Evolutionary conservation across 495 filamentous ascomycete species (phyloP).

Genomic region (Schizothecium vesticola): DNA sequence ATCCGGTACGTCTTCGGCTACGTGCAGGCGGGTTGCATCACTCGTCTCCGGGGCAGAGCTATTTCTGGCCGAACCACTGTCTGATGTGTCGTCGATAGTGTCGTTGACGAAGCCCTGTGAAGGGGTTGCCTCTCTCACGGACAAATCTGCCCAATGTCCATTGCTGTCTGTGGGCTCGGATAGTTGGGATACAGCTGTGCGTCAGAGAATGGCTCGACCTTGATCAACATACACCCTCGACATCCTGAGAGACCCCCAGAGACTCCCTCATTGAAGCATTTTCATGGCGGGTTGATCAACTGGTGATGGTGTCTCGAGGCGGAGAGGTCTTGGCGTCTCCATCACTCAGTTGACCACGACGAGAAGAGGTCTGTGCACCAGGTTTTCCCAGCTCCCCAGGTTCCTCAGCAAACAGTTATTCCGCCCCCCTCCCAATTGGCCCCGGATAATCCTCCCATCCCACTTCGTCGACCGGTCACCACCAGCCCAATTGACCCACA

Average conservation of each 20-base stretch:
- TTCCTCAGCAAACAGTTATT: neutral
- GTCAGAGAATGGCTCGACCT: neutral
- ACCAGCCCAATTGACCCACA: conserved; percentile 9
- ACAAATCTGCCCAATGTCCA: neutral
- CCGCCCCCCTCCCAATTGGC: conserved; percentile 4
- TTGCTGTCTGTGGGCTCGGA: too few relatives aligned
- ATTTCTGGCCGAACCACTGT: neutral
- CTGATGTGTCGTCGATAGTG: neutral
- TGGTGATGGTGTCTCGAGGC: neutral
- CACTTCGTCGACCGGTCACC: conserved; percentile 6
- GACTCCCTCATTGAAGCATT: too few relatives aligned
- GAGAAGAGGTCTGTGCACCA: neutral
- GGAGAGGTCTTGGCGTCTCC: neutral
- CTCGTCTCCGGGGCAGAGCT: neutral
- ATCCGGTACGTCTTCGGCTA: neutral
- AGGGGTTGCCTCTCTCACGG: neutral
- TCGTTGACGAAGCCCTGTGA: neutral
- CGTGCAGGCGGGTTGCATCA: neutral
- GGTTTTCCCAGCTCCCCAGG: too few relatives aligned
- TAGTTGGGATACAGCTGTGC: too few relatives aligned
- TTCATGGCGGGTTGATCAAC: neutral
- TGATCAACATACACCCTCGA: neutral
- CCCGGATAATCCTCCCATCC: conserved; percentile 9
- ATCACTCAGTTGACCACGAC: neutral
- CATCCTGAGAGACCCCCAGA: neutral